A percentile compares a stretch with the other conserved stretches of the same genome.
Conservation (phyloP, 2,329 filamentous ascomycete genomes). For the Colletotrichum cordylinicola region DNA sequence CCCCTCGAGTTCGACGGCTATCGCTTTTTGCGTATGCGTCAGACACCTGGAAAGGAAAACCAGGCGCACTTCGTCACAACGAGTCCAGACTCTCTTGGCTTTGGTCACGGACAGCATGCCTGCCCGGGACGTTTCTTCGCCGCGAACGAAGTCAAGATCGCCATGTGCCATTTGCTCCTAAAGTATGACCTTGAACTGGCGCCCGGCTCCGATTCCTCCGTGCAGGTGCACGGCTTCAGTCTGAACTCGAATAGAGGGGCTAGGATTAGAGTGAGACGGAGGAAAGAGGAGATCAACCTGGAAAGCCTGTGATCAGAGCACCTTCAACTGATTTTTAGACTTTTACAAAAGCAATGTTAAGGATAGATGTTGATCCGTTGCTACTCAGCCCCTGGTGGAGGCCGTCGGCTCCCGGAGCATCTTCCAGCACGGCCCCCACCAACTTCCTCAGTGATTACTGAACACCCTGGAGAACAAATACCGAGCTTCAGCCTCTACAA, state of each 20-base stretch:
- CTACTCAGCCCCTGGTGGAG: neutral
- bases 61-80: slow-evolving; percentile 45
- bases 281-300: neutral
- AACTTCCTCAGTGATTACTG: neutral
- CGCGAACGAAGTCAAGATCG: slow-evolving; percentile 48
- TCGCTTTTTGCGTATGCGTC: neutral
- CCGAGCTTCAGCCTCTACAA: neutral
- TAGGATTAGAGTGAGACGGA: neutral
- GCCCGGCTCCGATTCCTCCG: neutral
- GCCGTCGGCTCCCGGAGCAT: neutral
- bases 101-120: slow-evolving; percentile 39
- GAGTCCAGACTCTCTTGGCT: slow-evolving; percentile 38
- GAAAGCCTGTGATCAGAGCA: neutral
- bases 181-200: slow-evolving; percentile 37
- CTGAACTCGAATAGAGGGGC: neutral
- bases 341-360: neutral
- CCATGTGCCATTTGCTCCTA: slow-evolving; percentile 44
- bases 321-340: neutral
- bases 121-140: slow-evolving; percentile 40
- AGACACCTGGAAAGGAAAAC: neutral
- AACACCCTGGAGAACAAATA: neutral
- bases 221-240: neutral
- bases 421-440: neutral
- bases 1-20: neutral
- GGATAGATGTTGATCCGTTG: neutral